Evolutionary conservation across 208 protist species (phyloP), one percentile per base, ranked within the genome.

Genomic region (Acanthamoeba lugdunensis): DNA sequence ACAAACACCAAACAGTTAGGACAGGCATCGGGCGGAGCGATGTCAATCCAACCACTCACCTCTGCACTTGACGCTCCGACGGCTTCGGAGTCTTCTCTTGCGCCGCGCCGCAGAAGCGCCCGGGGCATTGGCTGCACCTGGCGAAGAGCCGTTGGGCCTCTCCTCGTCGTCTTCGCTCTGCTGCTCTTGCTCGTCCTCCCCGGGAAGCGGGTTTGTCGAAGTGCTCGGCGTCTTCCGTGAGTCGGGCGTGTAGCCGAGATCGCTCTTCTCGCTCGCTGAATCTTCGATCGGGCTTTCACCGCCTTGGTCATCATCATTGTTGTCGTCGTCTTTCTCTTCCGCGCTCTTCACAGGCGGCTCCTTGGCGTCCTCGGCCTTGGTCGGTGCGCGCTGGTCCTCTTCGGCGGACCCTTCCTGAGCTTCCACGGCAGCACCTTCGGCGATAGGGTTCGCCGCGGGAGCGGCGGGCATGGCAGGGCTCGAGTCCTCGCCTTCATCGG

Each of bases 21-120:
- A 54, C n/a, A n/a, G n/a, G n/a, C n/a, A n/a, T n/a, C n/a, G n/a
- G n/a, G n/a, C n/a, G n/a, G n/a, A n/a, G n/a, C n/a, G n/a, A n/a
- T n/a, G n/a, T n/a, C n/a, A 45, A 45, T 45, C 41, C 4, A 45
- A 45, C 41, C 9, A 23, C 18, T 23, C 45, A 77, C 69, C 69
- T 77, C 69, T 77, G 37, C 69, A 77, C 37, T 77, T 77, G 69
- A 77, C 69, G 37, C 69, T 77, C 18, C 69, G 23, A 48, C 69
- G 69, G 28, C 69, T 77, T 41, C 69, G 30, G 30, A 77, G 37
- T 23, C 73, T 81, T n/a, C 73, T 33, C 73, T 81, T 81, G 30
- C 73, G 30, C n/a, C 73, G 30, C 37, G 18, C 18, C 25, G 41
- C 73, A 28, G 73, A 9, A 16, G 73, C 73, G 16, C 21, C 18